Evolutionary conservation across 495 filamentous ascomycete genomes (phyloP).

Genomic region (Hyphodiscus hymeniophilus): DNA sequence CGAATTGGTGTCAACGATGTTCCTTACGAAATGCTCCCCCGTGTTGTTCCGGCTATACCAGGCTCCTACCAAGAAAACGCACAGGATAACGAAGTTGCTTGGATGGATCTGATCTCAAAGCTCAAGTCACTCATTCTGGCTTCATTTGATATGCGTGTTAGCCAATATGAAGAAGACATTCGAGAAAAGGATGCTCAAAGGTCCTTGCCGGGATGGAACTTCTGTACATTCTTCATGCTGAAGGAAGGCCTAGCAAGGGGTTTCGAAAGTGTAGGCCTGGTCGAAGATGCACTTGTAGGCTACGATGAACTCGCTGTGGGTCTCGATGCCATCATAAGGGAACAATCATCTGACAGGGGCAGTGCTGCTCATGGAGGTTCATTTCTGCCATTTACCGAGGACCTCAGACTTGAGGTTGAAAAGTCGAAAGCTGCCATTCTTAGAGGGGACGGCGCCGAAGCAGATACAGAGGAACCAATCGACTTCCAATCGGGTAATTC

Average conservation of each 20-base stretch:
- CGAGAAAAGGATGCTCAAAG: constrained; percentile 87
- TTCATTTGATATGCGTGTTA: constrained; percentile 85
- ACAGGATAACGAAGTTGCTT: constrained; percentile 61
- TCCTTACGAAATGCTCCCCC: constrained; percentile 45
- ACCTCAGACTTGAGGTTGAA: constrained; percentile 53
- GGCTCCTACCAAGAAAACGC: constrained; percentile 53
- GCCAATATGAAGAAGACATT: constrained; percentile 95
- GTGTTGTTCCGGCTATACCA: constrained; percentile 47
- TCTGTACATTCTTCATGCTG: constrained; percentile 95
- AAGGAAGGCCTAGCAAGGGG: constrained; percentile 91
- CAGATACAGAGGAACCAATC: constrained; percentile 34
- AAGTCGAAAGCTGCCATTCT: constrained; percentile 31
- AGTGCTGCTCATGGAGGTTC: constrained; percentile 53
- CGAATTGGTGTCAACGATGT: constrained; percentile 60
- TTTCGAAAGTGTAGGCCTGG: constrained; percentile 91
- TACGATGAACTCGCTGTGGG: constrained; percentile 90
- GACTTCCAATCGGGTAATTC: constrained; percentile 36
- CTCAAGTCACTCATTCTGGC: constrained; percentile 79
- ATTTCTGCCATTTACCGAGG: constrained; percentile 61
- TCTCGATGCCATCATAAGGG: constrained; percentile 70
- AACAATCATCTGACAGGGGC: constrained; percentile 49
- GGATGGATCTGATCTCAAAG: constrained; percentile 78
- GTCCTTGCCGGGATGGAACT: constrained; percentile 91
- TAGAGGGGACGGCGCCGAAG: constrained; percentile 10
- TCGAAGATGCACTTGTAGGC: constrained; percentile 86